Conservation (phyloP, 164 flowering plant genomes). For the grape (Vitis vinifera) region ASM3070453v1 NC_081805.1:4320001-4320500, state of each 20-base stretch:
- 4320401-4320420: slow-evolving; percentile 14
- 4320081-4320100: neutral
- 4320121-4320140: slow-evolving; percentile 13
- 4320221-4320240: neutral
- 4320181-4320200: neutral
- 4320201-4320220: neutral
- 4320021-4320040: no score
- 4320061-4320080: neutral
- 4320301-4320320: neutral
- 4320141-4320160: neutral
- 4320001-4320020: no score
- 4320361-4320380: neutral
- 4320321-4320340: neutral
- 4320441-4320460: slow-evolving; percentile 3
- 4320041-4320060: no score
- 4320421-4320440: neutral
- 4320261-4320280: no score
- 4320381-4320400: slow-evolving; percentile 22
- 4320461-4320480: slow-evolving; percentile 6
- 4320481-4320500: neutral
- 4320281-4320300: neutral
- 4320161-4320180: neutral
- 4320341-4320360: slow-evolving; percentile 5
- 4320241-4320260: no score
- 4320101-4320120: slow-evolving; percentile 3